phyloP scores from a whole-genome alignment of 2,329 filamentous ascomycete genomes.

The Gaeumannomyces sp. region DNA sequence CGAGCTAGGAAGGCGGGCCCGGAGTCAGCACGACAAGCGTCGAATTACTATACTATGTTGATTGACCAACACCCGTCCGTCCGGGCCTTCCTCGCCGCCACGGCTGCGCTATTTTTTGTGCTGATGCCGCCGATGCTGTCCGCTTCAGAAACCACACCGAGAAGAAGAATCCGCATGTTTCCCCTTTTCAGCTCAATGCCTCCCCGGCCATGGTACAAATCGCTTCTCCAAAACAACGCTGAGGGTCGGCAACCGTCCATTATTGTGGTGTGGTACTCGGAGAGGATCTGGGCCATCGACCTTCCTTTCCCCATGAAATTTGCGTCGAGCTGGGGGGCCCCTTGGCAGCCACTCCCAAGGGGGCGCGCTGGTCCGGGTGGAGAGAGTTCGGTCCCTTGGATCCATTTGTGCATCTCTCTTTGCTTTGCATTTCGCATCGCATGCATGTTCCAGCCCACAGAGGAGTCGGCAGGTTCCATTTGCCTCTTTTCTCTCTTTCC shows the following conservation, averaged over 20 bases:
- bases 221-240: background rate
- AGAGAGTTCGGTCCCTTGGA: background rate
- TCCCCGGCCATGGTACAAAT: too few species aligned
- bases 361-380: too few species aligned
- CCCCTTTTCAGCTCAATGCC: background rate
- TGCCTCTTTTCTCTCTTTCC: background rate
- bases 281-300: constrained; percentile 1
- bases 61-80: too few species aligned
- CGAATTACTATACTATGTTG: background rate
- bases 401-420: background rate
- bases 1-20: too few species aligned
- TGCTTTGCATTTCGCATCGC: background rate
- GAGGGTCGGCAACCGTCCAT: background rate
- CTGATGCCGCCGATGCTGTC: too few species aligned
- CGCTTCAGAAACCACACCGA: background rate
- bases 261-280: background rate
- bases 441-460: background rate
- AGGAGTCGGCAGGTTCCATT: too few species aligned
- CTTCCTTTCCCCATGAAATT: constrained; percentile 2
- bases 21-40: background rate
- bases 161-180: background rate
- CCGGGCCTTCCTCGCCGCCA: too few species aligned
- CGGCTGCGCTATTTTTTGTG: too few species aligned
- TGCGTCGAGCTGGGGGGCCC: background rate
- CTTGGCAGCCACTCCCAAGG: background rate